Conservation (phyloP, 768 basidiomycete genomes). For the Russula olivacea region DNA sequence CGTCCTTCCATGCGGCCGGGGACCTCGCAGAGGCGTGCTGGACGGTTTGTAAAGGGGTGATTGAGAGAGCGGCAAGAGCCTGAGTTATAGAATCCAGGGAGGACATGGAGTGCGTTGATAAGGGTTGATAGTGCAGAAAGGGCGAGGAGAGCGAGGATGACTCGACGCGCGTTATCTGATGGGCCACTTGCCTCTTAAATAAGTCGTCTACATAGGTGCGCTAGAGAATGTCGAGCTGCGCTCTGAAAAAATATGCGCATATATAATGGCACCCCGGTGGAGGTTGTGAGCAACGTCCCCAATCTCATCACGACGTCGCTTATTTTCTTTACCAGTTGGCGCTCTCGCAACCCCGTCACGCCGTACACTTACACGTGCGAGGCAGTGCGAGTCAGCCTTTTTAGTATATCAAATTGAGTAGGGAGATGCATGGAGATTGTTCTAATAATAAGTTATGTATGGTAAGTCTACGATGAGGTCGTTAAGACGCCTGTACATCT, state of each 20-base stretch:
- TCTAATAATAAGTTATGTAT: conserved; percentile 14
- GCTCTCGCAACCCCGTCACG: not conserved
- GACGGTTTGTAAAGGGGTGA: conserved; percentile 48
- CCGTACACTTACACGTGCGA: too few relatives aligned
- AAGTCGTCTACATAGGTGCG: conserved; percentile 5
- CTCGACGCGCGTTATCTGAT: conserved; percentile 27
- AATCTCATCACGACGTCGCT: not conserved
- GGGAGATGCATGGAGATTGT: not conserved
- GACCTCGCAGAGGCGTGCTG: conserved; percentile 60
- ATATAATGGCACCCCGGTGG: not conserved
- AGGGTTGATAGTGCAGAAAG: not conserved
- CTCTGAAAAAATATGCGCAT: conserved; percentile 19
- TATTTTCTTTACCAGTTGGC: conserved; percentile 5
- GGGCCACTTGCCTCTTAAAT: too few relatives aligned
- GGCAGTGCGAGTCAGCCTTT: not conserved
- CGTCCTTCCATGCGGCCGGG: conserved; percentile 71
- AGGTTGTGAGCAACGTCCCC: conserved; percentile 1
- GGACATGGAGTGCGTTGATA: conserved; percentile 32
- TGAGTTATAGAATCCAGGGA: conserved; percentile 33
- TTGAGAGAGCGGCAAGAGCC: conserved; percentile 49
- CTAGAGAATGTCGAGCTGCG: conserved; percentile 10
- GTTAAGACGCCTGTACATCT: conserved; percentile 47
- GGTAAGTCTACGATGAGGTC: conserved; percentile 1
- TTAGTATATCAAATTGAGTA: not conserved
- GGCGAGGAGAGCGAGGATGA: conserved; percentile 13